Base-by-base conservation (phyloP, 371 early-diverging fungal genomes). In the Mucor racemosus region DNA sequence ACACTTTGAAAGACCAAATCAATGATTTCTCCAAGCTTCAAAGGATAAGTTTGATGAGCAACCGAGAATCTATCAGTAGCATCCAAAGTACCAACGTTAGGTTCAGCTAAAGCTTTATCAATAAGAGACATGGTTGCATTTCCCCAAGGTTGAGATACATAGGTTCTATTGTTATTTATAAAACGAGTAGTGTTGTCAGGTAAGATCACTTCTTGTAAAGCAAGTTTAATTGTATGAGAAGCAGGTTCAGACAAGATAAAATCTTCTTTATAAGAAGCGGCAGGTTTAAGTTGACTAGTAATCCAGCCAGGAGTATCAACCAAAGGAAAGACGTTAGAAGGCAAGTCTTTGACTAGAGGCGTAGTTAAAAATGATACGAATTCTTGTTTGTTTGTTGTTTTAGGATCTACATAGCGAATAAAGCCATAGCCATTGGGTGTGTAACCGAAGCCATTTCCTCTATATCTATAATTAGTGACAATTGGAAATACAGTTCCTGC, bases 1-100 rank as follows among this genome's bases (percentile, higher is more conserved):
- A 62, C 63, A 36, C 72, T 68, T 34, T 81, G 81, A 35, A 81
- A 65, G 15, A 81, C 78, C 33, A 81, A 21, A 42, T 81, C 81
- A 5, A 81, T 59, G 31, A 73, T 63, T 36, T 81, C 76, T 21
- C 62, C 59, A 7, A 57, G 34, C 1, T 17, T 10, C 1, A 81
- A 17, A 21, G 77, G 75, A 46, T 68, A 81, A 0, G 75, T 68
- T 53, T 77, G 69, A 61, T 46, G 69, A 31, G 56, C 59, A 3
- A 44, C 42, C 42, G 41, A 69, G 53, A 57, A 76, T 50, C 73
- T 69, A 66, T 56, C 77, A 57, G 10, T 65, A 64, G 15, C 38
- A 35, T 35, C 55, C 11, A 65, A 21, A 26, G 21, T 4, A 21
- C 57, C 41, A 33, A 50, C 5, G 15, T 14, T 31, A 14, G 44